A percentile compares a stretch with the other conserved stretches of the same genome.
These are phyloP conservation scores for Saturnispora halmiae DNA, from an alignment of 805 yeast species.

Conservation along the genomic window DNA sequence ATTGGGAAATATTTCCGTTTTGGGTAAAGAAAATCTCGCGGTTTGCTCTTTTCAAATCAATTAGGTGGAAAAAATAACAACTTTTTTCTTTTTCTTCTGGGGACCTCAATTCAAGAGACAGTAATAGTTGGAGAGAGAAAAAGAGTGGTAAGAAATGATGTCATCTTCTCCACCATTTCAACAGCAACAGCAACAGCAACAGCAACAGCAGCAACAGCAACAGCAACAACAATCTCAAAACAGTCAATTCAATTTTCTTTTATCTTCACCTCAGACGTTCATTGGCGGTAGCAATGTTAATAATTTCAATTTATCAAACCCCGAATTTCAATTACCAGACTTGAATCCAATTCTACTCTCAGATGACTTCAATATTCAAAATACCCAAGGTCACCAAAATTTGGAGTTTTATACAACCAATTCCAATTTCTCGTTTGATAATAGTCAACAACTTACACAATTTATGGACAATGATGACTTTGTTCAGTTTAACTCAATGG, in stretches of 20 bases:
- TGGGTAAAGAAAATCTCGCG: background rate
- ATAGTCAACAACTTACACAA: background rate
- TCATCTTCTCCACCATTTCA: slow-evolving; percentile 31
- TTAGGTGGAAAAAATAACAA: background rate
- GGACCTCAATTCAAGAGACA: no score
- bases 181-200: slow-evolving; percentile 13
- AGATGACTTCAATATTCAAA: background rate
- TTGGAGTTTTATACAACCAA: slow-evolving; percentile 3
- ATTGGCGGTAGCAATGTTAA: background rate
- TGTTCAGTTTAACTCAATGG: slow-evolving; percentile 18
- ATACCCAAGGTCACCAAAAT: background rate
- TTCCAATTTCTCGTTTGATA: slow-evolving; percentile 1
- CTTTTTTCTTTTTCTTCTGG: background rate
- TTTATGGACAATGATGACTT: slow-evolving; percentile 20
- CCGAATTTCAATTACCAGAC: slow-evolving; percentile 1
- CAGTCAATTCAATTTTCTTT: background rate
- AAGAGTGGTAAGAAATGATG: slow-evolving; percentile 21
- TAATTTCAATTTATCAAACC: no score
- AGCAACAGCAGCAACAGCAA: slow-evolving; percentile 1
- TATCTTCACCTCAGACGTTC: slow-evolving; percentile 6
- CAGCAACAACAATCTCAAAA: slow-evolving; percentile 1
- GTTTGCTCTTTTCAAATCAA: background rate
- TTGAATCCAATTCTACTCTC: slow-evolving; percentile 2
- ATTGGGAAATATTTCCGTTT: background rate
- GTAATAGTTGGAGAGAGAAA: background rate